Evolutionary conservation across 177 flowering plant species (phyloP).

Genomic region (Tripterygium wilfordii): DNA sequence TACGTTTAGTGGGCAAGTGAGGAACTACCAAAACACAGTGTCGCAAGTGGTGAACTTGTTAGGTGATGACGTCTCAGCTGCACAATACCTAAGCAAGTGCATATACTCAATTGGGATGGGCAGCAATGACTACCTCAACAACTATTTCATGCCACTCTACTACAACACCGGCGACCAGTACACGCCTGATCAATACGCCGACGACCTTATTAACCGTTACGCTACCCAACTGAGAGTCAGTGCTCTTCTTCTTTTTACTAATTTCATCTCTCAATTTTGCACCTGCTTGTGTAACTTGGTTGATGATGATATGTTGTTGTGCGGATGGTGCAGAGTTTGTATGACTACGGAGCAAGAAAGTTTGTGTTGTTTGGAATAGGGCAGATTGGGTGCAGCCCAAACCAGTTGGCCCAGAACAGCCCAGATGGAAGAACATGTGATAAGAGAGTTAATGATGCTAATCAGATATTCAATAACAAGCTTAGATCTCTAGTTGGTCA

Average conservation of each 20-base stretch:
- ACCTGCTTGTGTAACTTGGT: too few species aligned
- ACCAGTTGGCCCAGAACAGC: conserved; percentile 35
- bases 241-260: background rate
- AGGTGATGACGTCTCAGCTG: conserved; percentile 51
- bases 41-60: conserved; percentile 41
- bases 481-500: conserved; percentile 36
- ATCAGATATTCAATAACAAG: conserved; percentile 36
- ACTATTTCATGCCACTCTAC: conserved; percentile 75
- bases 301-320: too few species aligned
- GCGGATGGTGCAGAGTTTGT: conserved; percentile 28
- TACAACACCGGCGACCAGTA: conserved; percentile 53
- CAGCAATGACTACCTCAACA: conserved; percentile 87
- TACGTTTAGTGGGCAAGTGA: conserved; percentile 49
- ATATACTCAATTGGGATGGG: conserved; percentile 71
- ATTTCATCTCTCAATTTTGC: too few species aligned
- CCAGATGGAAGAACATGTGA: conserved; percentile 39
- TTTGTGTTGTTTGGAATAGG: conserved; percentile 45
- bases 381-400: conserved; percentile 53
- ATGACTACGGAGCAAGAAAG: conserved; percentile 53
- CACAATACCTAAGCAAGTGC: conserved; percentile 66
- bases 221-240: conserved; percentile 49
- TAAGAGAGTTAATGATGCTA: conserved; percentile 28
- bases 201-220: conserved; percentile 49
- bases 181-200: conserved; percentile 61
- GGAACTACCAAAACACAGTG: conserved; percentile 45